These are phyloP conservation scores for Chlamydomonas applanata DNA, from an alignment of 139 green algal species.

Conservation along the genomic window DNA sequence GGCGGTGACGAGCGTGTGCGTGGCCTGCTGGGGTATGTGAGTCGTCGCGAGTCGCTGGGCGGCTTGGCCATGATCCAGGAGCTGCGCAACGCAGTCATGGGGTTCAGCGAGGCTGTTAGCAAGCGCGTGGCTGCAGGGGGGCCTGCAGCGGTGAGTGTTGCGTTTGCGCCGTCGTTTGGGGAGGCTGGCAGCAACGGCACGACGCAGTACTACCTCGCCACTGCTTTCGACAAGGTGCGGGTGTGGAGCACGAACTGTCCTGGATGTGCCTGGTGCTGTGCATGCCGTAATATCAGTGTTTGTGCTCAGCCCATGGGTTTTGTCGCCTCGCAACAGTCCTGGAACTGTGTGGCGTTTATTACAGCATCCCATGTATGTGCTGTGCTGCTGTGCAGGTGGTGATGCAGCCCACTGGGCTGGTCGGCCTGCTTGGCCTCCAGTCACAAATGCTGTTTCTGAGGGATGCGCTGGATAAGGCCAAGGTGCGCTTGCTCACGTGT, in stretches of 20 bases:
- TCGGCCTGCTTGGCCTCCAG: slow-evolving; percentile 28
- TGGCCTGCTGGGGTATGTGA: slow-evolving; percentile 45
- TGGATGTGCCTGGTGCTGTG: no score
- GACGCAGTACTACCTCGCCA: slow-evolving; percentile 53
- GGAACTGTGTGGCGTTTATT: no score
- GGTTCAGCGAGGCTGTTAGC: slow-evolving; percentile 31
- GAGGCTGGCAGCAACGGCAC: slow-evolving; percentile 53
- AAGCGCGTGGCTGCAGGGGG: neutral
- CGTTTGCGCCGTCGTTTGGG: slow-evolving; percentile 54
- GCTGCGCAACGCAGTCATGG: slow-evolving; percentile 39
- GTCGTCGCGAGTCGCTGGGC: slow-evolving; percentile 31
- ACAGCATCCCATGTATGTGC: neutral
- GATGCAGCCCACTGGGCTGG: slow-evolving; percentile 10
- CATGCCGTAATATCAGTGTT: no score
- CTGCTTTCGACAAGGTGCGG: slow-evolving; percentile 48
- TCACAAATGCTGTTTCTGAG: slow-evolving; percentile 8
- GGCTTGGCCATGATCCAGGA: slow-evolving; percentile 62
- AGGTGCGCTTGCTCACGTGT: slow-evolving; percentile 6
- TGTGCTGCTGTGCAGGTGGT: neutral
- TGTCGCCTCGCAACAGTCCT: no score
- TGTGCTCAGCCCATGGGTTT: no score
- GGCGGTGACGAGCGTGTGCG: slow-evolving; percentile 38
- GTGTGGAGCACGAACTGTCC: slow-evolving; percentile 17
- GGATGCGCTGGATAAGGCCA: slow-evolving; percentile 36
- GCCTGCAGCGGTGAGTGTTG: slow-evolving; percentile 24